A percentile compares a stretch with the other conserved stretches of the same genome.
phyloP scores from a whole-genome alignment of 163 green algal species.

The Prototheca wickerhamii region DNA sequence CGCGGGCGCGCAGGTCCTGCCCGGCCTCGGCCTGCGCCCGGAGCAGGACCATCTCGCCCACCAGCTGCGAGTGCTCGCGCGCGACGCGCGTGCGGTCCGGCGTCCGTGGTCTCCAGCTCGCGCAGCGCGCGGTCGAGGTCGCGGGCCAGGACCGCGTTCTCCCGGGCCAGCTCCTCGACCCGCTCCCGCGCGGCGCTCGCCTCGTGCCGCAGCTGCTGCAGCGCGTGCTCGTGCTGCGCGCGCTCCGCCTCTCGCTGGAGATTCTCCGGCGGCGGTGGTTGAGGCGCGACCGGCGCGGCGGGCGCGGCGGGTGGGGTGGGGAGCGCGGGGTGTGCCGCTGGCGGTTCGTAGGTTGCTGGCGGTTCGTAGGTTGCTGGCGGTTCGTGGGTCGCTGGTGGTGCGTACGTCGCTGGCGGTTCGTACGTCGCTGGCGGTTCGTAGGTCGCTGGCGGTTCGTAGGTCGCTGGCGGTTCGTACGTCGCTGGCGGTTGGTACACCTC shows the following conservation, averaged over 20 bases:
- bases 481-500: too few relatives aligned
- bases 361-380: too few relatives aligned
- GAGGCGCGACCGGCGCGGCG: too few relatives aligned
- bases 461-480: too few relatives aligned
- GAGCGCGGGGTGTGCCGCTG: too few relatives aligned
- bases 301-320: too few relatives aligned
- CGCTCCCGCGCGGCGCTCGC: background rate
- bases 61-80: conserved; percentile 25
- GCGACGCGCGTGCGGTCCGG: conserved; percentile 17
- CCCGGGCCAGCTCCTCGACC: background rate
- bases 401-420: too few relatives aligned
- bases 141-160: background rate
- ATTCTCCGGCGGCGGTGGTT: background rate
- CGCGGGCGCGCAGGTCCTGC: background rate
- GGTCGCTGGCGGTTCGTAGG: too few relatives aligned
- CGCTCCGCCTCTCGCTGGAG: background rate
- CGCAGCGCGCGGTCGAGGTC: background rate
- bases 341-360: too few relatives aligned
- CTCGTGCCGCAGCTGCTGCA: background rate
- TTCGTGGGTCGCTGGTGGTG: too few relatives aligned
- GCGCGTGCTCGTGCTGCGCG: background rate
- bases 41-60: conserved; percentile 16
- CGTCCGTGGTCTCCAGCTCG: conserved; percentile 14
- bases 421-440: too few relatives aligned
- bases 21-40: background rate